A percentile compares a stretch with the other conserved stretches of the same genome.
These are phyloP conservation scores for Serendipita indica DNA, from an alignment of 768 basidiomycete species.

Conservation along the genomic window DNA sequence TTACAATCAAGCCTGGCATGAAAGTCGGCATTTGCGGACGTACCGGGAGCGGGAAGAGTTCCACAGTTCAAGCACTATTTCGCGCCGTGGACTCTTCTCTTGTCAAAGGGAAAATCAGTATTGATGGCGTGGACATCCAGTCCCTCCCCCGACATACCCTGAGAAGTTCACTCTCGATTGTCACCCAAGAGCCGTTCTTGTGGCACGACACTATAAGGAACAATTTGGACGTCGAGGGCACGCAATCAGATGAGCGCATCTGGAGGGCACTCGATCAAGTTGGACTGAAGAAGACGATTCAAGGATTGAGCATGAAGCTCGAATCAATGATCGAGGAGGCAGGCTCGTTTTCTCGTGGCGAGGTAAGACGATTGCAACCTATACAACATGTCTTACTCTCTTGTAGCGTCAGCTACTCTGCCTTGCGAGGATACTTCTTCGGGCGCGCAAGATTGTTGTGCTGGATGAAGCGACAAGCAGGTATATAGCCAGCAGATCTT, in stretches of 20 bases:
- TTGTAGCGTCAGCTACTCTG: conserved; percentile 11
- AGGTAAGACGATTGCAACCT: neutral
- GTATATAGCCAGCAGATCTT: neutral
- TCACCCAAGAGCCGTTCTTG: conserved; percentile 8
- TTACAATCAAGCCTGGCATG: conserved; percentile 5
- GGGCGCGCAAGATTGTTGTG: conserved; percentile 9
- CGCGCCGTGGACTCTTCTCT: neutral
- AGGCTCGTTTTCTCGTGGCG: conserved; percentile 11
- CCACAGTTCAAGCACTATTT: conserved; percentile 3
- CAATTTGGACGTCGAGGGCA: neutral
- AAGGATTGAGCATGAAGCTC: neutral
- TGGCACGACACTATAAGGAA: conserved; percentile 9
- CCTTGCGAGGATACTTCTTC: conserved; percentile 10
- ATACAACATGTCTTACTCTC: neutral
- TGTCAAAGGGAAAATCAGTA: conserved; percentile 6
- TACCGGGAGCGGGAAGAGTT: conserved; percentile 12
- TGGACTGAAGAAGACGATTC: conserved; percentile 8
- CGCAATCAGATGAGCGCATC: neutral
- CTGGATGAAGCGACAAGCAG: conserved; percentile 11
- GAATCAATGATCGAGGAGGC: neutral
- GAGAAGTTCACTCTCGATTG: neutral
- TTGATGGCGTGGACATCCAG: conserved; percentile 12
- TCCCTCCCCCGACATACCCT: neutral
- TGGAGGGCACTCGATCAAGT: conserved; percentile 11
- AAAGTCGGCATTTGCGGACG: conserved; percentile 12